Evolutionary conservation across 345 rosid species (phyloP).

Genomic region (Populus deltoides): DNA sequence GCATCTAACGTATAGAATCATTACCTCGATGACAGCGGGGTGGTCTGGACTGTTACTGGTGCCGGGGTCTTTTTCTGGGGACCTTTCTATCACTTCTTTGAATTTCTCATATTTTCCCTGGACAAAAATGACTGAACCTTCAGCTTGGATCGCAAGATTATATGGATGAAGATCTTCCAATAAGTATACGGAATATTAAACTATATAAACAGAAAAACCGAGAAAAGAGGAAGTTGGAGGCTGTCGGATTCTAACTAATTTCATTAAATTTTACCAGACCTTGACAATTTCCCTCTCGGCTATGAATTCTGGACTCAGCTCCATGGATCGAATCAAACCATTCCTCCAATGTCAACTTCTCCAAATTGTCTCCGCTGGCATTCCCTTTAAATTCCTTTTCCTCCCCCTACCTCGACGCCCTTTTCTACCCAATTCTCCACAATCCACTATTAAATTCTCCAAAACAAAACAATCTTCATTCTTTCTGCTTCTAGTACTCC

Average conservation of each 20-base stretch:
- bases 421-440: conserved; percentile 24
- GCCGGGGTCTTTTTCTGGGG: not conserved
- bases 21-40: conserved; percentile 28
- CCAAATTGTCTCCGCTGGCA: conserved; percentile 27
- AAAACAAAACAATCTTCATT: conserved; percentile 6
- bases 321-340: conserved; percentile 71
- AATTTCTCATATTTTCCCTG: conserved; percentile 30
- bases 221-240: no score
- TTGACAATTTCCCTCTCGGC: conserved; percentile 19
- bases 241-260: no score
- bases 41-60: conserved; percentile 15
- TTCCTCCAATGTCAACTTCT: conserved; percentile 51
- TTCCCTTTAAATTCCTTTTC: conserved; percentile 17
- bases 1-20: no score
- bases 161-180: no score
- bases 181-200: not conserved
- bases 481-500: conserved; percentile 25
- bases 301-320: conserved; percentile 19
- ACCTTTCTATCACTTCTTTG: conserved; percentile 13
- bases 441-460: conserved; percentile 17
- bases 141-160: not conserved
- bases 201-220: not conserved
- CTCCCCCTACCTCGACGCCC: conserved; percentile 7
- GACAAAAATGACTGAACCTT: not conserved
- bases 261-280: conserved; percentile 10